Evolutionary conservation across 2,329 filamentous ascomycete genomes (phyloP).

Genomic region (Claviceps sorghi): DNA sequence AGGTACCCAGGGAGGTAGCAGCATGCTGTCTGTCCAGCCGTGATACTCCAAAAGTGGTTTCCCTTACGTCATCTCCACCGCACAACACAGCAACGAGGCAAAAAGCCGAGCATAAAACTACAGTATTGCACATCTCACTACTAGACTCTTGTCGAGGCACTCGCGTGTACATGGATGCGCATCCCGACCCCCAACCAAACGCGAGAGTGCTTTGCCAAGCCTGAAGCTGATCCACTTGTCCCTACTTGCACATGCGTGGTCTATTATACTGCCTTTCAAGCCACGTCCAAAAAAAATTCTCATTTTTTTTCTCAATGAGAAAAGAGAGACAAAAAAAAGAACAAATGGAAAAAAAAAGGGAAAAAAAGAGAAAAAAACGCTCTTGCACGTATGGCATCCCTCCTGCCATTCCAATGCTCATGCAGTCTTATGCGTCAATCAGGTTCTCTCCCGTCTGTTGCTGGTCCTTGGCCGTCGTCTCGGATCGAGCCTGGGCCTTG

Average conservation of each 20-base stretch:
- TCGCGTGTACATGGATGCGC: neutral
- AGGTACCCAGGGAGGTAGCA: too few species aligned
- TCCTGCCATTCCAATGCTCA: neutral
- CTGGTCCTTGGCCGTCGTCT: conserved; percentile 23
- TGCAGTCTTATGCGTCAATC: conserved; percentile 36
- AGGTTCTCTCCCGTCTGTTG: conserved; percentile 41
- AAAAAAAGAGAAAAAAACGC: neutral
- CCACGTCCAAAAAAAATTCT: neutral
- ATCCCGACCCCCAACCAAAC: neutral
- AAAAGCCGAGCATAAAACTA: neutral
- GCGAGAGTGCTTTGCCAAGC: neutral
- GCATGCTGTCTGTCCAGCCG: too few species aligned
- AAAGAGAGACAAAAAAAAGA: neutral
- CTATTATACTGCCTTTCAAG: conserved; percentile 1
- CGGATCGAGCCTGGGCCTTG: conserved; percentile 42
- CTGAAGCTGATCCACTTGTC: neutral
- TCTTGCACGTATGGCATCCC: neutral
- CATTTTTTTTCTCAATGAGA: neutral
- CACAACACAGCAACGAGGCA: neutral
- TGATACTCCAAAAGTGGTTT: too few species aligned
- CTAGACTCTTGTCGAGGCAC: neutral
- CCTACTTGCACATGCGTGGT: neutral
- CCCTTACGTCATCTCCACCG: neutral
- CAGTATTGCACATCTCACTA: neutral
- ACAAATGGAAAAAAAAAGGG: neutral